Conservation (phyloP, 31 red algal genomes). For the Asparagopsis taxiformis region DNA sequence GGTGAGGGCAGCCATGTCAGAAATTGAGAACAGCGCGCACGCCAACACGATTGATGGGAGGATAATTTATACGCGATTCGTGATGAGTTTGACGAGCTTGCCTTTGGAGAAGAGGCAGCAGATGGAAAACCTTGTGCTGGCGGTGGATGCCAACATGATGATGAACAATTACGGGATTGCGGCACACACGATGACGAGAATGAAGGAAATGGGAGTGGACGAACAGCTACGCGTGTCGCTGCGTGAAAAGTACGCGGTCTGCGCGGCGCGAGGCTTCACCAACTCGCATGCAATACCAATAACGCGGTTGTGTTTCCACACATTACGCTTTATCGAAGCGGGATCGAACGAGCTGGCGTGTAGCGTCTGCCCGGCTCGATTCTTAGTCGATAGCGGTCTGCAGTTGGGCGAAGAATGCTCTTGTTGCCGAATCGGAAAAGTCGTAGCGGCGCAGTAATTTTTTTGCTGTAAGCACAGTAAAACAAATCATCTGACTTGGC, state of each 20-base stretch:
- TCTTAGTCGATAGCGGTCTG: constrained; percentile 16
- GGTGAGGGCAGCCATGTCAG: constrained; percentile 30
- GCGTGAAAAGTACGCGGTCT: constrained; percentile 34
- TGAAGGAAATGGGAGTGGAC: constrained; percentile 45
- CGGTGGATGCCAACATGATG: constrained; percentile 40
- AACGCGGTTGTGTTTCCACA: constrained; percentile 23
- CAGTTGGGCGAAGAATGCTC: background rate
- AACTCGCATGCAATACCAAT: constrained; percentile 28
- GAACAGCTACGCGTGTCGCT: constrained; percentile 18
- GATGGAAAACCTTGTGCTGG: constrained; percentile 17
- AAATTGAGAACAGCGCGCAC: constrained; percentile 36
- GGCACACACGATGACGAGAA: constrained; percentile 28
- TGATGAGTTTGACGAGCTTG: constrained; percentile 16
- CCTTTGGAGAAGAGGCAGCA: constrained; percentile 22
- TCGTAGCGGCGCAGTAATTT: no score
- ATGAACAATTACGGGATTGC: constrained; percentile 55
- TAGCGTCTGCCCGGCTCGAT: constrained; percentile 40
- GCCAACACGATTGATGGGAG: constrained; percentile 31
- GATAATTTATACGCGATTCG: constrained; percentile 44
- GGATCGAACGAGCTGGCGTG: constrained; percentile 13
- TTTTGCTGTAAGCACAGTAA: no score
- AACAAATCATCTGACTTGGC: no score
- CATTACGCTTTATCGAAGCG: constrained; percentile 5
- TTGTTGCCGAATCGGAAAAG: constrained; percentile 24
- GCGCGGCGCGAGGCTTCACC: constrained; percentile 37